Evolutionary conservation across 2,329 filamentous ascomycete genomes (phyloP), one percentile per base, ranked within the genome.

Genomic region (Lachnellula arida): DNA sequence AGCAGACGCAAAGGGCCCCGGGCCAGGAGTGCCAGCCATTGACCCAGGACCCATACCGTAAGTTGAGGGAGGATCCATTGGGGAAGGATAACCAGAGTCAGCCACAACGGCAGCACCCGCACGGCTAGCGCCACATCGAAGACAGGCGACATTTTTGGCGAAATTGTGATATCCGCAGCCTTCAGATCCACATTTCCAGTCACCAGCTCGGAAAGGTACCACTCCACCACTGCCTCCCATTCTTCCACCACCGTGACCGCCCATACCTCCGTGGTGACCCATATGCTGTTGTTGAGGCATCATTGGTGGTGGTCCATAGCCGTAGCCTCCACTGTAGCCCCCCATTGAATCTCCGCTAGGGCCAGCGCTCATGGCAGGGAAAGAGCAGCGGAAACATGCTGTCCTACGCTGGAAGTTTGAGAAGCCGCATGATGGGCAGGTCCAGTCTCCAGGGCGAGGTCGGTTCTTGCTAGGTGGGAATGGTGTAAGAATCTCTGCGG

Each of bases 121-220:
- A 66, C 94, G 90, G 72, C 91, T 95, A 52, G 93, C 94, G 72
- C 94, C 94, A 71, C 94, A 99, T 58, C 94, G 89, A 60, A 99
- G 84, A 74, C 94, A 99, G 75, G 91, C 96, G 56, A 97, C 93
- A 68, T 99, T 99, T 83, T 99, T 99, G 60, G 94, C 94, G 71
- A 99, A 99, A 78, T 99, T 99, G 79, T 99, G 94, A 74, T 99
- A 99, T 56, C 89, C 91, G 72, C 94, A 99, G 39, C 92, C 91
- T 70, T 99, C 94, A 63, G 94, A 94, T 55, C 94, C 94, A 70
- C 94, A 99, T 75, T 97, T 97, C 94, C 94, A 99, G 71, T 99
- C 94, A 69, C 94, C 94, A 54, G 94, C 94, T 69, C 94, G 89
- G 87, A 99, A 99, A 15, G 94, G 94, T 44, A 99, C 94, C 48